Evolutionary conservation across 78 protist species (phyloP).

Genomic region (Parvularia atlantis): DNA sequence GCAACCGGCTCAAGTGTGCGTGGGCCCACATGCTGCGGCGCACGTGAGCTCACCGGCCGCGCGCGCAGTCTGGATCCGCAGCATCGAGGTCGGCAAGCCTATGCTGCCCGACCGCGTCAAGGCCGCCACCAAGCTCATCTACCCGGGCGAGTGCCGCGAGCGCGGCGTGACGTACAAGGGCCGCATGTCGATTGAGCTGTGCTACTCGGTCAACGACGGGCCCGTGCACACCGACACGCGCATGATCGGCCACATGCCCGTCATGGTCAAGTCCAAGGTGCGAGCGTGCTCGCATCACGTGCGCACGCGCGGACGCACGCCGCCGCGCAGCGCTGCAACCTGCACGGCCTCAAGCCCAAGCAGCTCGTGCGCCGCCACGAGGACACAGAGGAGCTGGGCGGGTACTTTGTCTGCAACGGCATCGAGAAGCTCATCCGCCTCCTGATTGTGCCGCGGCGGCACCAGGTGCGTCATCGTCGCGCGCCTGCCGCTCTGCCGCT

Average conservation of each 20-base stretch:
- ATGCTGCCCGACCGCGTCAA: not conserved
- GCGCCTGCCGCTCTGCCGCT: not conserved
- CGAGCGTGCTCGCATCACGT: too few species aligned
- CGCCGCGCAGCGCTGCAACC: slow-evolving; percentile 6
- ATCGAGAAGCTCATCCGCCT: slow-evolving; percentile 79
- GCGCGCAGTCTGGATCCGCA: not conserved
- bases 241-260: slow-evolving; percentile 4
- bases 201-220: not conserved
- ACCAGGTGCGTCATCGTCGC: slow-evolving; percentile 19
- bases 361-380: slow-evolving; percentile 14
- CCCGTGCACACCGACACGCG: not conserved
- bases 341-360: not conserved
- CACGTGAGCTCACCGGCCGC: too few species aligned
- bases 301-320: too few species aligned
- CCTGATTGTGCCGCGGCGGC: slow-evolving; percentile 65
- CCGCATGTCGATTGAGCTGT: not conserved
- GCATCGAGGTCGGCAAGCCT: not conserved
- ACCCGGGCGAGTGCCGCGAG: slow-evolving; percentile 23
- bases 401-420: slow-evolving; percentile 88
- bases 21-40: too few species aligned
- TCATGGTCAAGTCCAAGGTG: slow-evolving; percentile 21
- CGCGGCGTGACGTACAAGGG: slow-evolving; percentile 6
- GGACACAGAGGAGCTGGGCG: slow-evolving; percentile 77
- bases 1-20: not conserved
- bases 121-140: not conserved